These are phyloP conservation scores for Phoma sp. DNA, from an alignment of 2,329 filamentous ascomycete genomes.

Conservation along the genomic window DNA sequence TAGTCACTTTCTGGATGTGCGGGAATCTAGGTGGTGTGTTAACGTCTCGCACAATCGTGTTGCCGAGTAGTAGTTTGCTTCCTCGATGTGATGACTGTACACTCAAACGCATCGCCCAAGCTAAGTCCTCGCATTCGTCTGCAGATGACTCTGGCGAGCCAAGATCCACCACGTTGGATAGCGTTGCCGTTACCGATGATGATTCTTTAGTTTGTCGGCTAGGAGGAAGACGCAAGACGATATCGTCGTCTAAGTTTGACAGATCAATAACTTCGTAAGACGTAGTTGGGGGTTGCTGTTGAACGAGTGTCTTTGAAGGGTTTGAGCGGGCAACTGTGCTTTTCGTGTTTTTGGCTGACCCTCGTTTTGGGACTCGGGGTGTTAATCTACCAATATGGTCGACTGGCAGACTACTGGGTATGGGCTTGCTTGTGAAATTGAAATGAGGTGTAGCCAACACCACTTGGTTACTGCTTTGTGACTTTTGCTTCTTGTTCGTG, in stretches of 20 bases:
- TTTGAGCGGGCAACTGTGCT: neutral
- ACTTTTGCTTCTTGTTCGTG: constrained; percentile 8
- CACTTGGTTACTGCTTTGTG: neutral
- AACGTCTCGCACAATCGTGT: neutral
- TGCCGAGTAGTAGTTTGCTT: neutral
- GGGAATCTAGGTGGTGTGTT: neutral
- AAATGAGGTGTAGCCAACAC: neutral
- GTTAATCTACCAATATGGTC: neutral
- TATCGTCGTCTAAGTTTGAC: neutral
- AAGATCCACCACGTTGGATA: constrained; percentile 3
- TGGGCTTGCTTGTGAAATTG: neutral
- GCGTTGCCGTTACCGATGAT: neutral
- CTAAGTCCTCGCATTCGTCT: neutral
- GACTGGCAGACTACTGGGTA: neutral
- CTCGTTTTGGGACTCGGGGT: neutral
- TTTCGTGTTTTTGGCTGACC: neutral
- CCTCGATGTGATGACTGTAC: neutral
- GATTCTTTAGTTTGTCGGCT: neutral
- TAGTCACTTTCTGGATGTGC: neutral
- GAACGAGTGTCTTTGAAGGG: neutral
- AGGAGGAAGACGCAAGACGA: neutral
- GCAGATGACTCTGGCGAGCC: neutral
- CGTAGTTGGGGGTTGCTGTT: neutral
- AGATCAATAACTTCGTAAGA: neutral
- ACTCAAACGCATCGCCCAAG: neutral